Evolutionary conservation across 768 basidiomycete genomes (phyloP).

Genomic region (Rubroboletus pulcherrimus): DNA sequence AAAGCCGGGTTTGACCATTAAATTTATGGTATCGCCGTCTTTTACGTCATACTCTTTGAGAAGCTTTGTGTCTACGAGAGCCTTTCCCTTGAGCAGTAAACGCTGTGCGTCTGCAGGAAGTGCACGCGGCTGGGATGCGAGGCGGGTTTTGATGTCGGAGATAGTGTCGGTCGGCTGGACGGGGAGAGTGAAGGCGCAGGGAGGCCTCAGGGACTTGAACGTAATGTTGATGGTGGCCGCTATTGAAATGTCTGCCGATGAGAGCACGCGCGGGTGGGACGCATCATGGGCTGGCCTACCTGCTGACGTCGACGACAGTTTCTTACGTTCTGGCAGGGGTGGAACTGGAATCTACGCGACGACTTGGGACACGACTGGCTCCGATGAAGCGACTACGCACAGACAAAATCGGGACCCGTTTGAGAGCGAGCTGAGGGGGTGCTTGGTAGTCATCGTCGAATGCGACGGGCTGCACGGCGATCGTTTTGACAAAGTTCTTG

Average conservation of each 20-base stretch:
- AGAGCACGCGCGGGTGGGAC: conserved; percentile 3
- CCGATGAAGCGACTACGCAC: conserved; percentile 36
- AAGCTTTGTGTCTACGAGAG: conserved; percentile 82
- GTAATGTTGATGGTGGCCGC: conserved; percentile 52
- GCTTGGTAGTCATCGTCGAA: conserved; percentile 78
- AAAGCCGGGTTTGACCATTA: conserved; percentile 80
- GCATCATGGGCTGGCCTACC: conserved; percentile 22
- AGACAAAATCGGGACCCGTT: conserved; percentile 64
- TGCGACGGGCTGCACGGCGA: conserved; percentile 63
- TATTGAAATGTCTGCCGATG: conserved; percentile 12
- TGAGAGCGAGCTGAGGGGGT: conserved; percentile 60
- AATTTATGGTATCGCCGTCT: conserved; percentile 76
- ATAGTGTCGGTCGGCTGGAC: conserved; percentile 83
- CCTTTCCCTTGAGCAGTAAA: conserved; percentile 91
- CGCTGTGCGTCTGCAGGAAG: conserved; percentile 81
- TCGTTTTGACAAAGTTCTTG: conserved; percentile 57
- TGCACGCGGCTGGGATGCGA: conserved; percentile 62
- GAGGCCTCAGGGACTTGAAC: conserved; percentile 91
- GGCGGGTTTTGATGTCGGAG: conserved; percentile 69
- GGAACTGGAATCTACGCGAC: conserved; percentile 53
- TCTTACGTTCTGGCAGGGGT: conserved; percentile 53
- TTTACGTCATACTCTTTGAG: conserved; percentile 86
- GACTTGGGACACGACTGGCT: conserved; percentile 1
- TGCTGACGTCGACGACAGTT: conserved; percentile 27
- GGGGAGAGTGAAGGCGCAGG: conserved; percentile 66